phyloP scores from a whole-genome alignment of 2,329 filamentous ascomycete genomes.

The Akanthomyces lecanii region DNA sequence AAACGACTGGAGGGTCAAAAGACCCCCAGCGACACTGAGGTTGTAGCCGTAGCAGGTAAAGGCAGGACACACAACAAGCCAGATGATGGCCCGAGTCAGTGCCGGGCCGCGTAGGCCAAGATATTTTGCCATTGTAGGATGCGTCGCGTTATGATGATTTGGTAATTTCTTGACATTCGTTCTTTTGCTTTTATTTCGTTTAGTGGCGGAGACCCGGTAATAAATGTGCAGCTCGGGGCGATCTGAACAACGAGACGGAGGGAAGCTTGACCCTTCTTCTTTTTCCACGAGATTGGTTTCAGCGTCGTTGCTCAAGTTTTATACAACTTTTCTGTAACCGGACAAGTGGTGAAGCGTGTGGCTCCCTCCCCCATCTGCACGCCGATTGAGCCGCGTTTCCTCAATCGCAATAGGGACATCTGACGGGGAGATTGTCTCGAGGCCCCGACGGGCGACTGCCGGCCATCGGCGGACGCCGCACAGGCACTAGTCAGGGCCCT shows the following conservation, averaged over 20 bases:
- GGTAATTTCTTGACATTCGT: not conserved
- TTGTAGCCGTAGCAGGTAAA: slow-evolving; percentile 53
- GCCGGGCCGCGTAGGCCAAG: slow-evolving; percentile 35
- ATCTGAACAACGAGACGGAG: not conserved
- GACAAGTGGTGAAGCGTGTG: not conserved
- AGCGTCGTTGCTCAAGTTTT: not conserved
- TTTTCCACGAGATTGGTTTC: not conserved
- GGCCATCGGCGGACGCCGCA: slow-evolving; percentile 17
- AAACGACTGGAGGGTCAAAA: slow-evolving; percentile 60
- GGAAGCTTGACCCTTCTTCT: too few relatives aligned
- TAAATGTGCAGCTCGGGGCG: not conserved
- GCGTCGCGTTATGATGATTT: not conserved
- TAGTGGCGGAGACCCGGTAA: not conserved
- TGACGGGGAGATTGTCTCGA: slow-evolving; percentile 9
- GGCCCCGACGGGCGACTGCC: not conserved
- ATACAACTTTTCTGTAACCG: slow-evolving; percentile 7
- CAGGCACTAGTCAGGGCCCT: not conserved
- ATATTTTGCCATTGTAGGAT: slow-evolving; percentile 20
- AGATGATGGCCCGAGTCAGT: slow-evolving; percentile 35
- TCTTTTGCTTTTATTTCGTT: not conserved
- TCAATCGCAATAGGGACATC: not conserved
- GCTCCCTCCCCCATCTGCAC: not conserved
- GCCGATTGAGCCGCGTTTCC: slow-evolving; percentile 1
- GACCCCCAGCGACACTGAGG: slow-evolving; percentile 65
- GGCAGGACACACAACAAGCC: slow-evolving; percentile 39